Evolutionary conservation across 805 yeast species (phyloP).

Genomic region (Monosporozyma aerobia): DNA sequence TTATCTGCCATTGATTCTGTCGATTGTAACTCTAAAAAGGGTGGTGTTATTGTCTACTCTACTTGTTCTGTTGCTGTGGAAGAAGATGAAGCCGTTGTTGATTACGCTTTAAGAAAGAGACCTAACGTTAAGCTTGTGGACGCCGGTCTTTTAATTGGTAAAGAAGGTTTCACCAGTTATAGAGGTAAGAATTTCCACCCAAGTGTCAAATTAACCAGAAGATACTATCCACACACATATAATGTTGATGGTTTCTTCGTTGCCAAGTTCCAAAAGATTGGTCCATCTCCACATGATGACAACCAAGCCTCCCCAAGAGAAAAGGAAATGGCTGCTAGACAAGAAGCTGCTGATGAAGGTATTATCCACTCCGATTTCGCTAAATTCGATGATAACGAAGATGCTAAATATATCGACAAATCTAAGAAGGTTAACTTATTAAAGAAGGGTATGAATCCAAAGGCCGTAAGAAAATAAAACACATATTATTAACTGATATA

Average conservation of each 20-base stretch:
- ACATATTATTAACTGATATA: background rate
- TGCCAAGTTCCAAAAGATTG: constrained; percentile 89
- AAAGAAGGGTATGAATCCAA: constrained; percentile 68
- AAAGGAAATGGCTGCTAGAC: constrained; percentile 72
- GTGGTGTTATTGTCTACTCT: constrained; percentile 91
- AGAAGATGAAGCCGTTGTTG: constrained; percentile 98
- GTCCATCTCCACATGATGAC: constrained; percentile 75
- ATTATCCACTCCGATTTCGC: constrained; percentile 83
- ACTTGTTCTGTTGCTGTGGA: constrained; percentile 98
- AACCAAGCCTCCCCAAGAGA: constrained; percentile 83
- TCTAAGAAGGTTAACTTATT: constrained; percentile 55
- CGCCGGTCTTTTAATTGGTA: constrained; percentile 86
- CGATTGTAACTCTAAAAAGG: constrained; percentile 83
- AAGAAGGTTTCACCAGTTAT: constrained; percentile 87
- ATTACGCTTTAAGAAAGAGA: constrained; percentile 90
- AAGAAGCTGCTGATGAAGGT: constrained; percentile 73
- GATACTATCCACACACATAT: constrained; percentile 97
- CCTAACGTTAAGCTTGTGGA: constrained; percentile 94
- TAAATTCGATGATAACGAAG: constrained; percentile 66
- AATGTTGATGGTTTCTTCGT: constrained; percentile 98
- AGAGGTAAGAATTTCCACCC: constrained; percentile 88
- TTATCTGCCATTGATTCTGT: constrained; percentile 96
- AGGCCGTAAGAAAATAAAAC: constrained; percentile 20
- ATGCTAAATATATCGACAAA: constrained; percentile 59
- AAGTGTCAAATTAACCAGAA: constrained; percentile 68